Base-by-base conservation (phyloP, 2,329 filamentous ascomycete species). In the Tolypocladium album region DNA sequence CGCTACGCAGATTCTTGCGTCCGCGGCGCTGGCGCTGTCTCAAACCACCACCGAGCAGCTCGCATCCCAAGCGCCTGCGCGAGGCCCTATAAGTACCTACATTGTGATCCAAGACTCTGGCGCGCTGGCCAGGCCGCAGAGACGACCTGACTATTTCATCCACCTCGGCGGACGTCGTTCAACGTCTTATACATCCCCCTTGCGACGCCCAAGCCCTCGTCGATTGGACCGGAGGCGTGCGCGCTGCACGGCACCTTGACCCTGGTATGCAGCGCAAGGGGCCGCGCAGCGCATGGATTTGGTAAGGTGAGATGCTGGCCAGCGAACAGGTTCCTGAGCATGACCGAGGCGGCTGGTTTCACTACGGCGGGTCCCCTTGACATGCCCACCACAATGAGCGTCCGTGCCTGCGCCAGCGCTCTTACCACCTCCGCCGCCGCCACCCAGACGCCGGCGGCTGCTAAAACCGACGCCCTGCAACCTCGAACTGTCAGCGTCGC, bases 281-380 rank as follows among this genome's bases (percentile, higher is more conserved):
- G 31, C 36, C 50, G 47, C 47, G 27, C 27, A 34, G 47, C 9
- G 50, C 50, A 36, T 36, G 17, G 50, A 53, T n/a, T n/a, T 53
- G 50, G 34, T 36, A 27, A 36, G 27, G 31, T 55, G 40, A 36
- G 31, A 58, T 58, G 57, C 57, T 53, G 50, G 31, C 36, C 43
- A 36, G 50, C 50, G 15, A 22, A 22, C 9, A 55, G 50, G 50
- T 38, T 38, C 31, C 50, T 55, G 50, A 55, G 36, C 50, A 70
- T 69, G 69, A 69, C 64, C 59, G 63, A 61, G 56, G 63, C 67
- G 64, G 66, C 61, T 59, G 63, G 68, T 67, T 68, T 70, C 68
- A 67, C 66, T 59, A 63, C 59, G 64, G 64, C 64, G 67, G 68
- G 66, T 65, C 64, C 64, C 61, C 61, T 62, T 61, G 62, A 7